These are phyloP conservation scores for Candida berthetii DNA, from an alignment of 805 yeast species.

Conservation along the genomic window DNA sequence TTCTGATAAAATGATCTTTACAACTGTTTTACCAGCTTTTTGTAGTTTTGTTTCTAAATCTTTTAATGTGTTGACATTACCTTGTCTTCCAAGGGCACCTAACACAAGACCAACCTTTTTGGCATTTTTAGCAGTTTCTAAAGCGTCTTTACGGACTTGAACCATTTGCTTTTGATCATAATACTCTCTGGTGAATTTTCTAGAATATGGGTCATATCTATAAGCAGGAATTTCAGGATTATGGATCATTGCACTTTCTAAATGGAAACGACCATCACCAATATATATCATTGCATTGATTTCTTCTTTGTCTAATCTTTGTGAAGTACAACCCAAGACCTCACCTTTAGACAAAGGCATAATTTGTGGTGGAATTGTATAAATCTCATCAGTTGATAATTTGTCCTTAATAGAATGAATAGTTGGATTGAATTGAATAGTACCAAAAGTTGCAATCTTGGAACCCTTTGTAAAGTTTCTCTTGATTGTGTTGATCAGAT, in stretches of 20 bases:
- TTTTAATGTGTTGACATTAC: constrained; percentile 71
- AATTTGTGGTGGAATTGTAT: constrained; percentile 81
- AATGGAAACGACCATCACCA: constrained; percentile 95
- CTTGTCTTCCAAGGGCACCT: constrained; percentile 96
- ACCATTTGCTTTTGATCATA: constrained; percentile 86
- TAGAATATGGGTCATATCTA: constrained; percentile 91
- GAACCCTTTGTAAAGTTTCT: constrained; percentile 62
- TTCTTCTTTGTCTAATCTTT: constrained; percentile 58
- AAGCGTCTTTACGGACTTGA: constrained; percentile 66
- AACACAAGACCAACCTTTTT: constrained; percentile 75
- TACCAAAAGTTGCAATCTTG: constrained; percentile 81
- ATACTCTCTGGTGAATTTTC: constrained; percentile 83
- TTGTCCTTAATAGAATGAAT: constrained; percentile 70
- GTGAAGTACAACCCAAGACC: constrained; percentile 94
- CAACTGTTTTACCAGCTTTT: constrained; percentile 56
- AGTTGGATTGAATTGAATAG: constrained; percentile 95
- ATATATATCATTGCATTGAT: constrained; percentile 80
- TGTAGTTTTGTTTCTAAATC: constrained; percentile 52
- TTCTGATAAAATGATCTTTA: constrained; percentile 82
- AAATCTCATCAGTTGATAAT: constrained; percentile 46
- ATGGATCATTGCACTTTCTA: constrained; percentile 95
- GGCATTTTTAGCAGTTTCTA: constrained; percentile 51
- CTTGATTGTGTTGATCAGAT: constrained; percentile 69
- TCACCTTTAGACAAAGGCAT: constrained; percentile 93
- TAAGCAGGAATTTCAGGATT: constrained; percentile 90